Evolutionary conservation across 192 early-diverging fungal genomes (phyloP), one percentile per base, ranked within the genome.

Genomic region (Rhizophagus sp.): DNA sequence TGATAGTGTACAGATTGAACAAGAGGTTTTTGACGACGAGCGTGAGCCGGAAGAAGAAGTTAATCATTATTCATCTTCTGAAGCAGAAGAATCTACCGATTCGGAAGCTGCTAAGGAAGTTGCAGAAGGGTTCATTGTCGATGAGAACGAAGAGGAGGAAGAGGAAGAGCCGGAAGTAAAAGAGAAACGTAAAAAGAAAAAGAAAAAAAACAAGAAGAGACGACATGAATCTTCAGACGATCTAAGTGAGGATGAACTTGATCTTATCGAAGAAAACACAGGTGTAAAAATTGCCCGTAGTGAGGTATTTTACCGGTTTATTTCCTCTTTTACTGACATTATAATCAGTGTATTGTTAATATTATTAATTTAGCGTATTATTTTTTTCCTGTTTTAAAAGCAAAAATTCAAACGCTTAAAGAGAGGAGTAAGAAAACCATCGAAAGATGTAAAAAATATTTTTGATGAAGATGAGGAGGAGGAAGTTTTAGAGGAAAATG

Each of bases 171-270:
- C n/a, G 27, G 88, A 86, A 66, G 84, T 85, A 15, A 24, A 34
- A 65, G 79, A 74, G 68, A 70, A 27, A 50, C 69, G 41, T 83
- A 87, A 25, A 79, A 85, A 73, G 83, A 82, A 39, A 80, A 87
- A 27, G 84, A 88, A 33, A 80, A 83, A 19, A 85, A 89, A 84
- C 66, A 88, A 85, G 79, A 87, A 85, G 84, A 89, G 85, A 88
- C 61, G 30, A 22, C 22, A 11, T 19, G 15, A 50, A 65, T 67
- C 27, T 25, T 84, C 75, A 79, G 93, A 97, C 65, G 90, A 91
- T 50, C 84, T 96, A 19, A 94, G 96, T 33, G 97, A 97, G 22
- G 98, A 99, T 75, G 98, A 99, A 83, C 82, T 97, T 71, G 96
- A 94, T 27, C 88, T 98, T 36, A 88, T 99, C 39, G 92, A 92